Base-by-base conservation (phyloP, 2,329 filamentous ascomycete species). In the Onygenales sp. region DNA sequence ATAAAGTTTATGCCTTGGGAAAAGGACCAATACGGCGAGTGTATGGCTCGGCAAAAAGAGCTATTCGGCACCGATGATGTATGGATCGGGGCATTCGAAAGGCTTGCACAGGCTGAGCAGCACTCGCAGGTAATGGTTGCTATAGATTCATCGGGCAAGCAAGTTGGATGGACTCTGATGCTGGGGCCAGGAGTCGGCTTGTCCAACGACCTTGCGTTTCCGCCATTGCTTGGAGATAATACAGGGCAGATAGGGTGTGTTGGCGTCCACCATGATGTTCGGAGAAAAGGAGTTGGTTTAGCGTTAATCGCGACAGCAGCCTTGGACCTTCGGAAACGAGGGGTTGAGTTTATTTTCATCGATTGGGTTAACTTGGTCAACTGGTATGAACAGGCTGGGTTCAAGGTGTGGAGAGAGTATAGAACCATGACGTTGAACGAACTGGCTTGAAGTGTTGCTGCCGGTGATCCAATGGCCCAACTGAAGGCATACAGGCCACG, bases 111-210 rank as follows among this genome's bases (percentile, higher is more conserved):
- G 3, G 55, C 53, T 3, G 56, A 66, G 7, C 66, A 72, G 55
- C 67, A 73, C 6, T 63, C 66, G 10, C 68, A 71, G 55, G 66
- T 73, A 31, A 73, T 75, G 71, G 63, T 68, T 2, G 72, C 71
- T 1, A 71, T 73, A 42, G 66, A 72, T 43, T 54, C 63, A 3
- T 58, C 54, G 1, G 69, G 67, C 2, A 63, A 64, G 3, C 72
- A 75, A 55, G 62, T 74, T 7, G 74, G 69, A 13, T 76, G 72
- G 74, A 73, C 72, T 2, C 56, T 76, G 9, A 76, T 75, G 72
- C 65, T 72, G 13, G 61, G 65, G 9, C 63, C 66, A 1, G 60
- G 64, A 2, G 64, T 65, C 2, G 51, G 63, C 1, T 50, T 72
- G 8, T 57, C 68, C 3, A 57, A 69, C 33, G 58, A 63, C 38